phyloP scores from a whole-genome alignment of 1,284 basidiomycete genomes.

The Exsudoporus floridanus region DNA sequence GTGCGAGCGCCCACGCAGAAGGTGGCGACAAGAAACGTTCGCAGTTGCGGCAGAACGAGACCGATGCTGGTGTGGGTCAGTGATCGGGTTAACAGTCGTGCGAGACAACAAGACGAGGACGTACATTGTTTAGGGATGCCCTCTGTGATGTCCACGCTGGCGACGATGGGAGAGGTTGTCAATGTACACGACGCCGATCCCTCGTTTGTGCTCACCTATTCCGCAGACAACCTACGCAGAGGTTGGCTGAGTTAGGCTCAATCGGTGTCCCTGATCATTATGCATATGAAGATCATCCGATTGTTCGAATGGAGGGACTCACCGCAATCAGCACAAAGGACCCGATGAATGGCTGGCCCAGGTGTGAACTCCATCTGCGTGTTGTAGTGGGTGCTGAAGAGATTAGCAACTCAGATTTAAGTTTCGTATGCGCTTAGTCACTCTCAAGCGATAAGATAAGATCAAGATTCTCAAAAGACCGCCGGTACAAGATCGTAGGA shows the following conservation, averaged over 20 bases:
- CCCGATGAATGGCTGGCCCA: constrained; percentile 68
- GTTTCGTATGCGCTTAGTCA: constrained; percentile 24
- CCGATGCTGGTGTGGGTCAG: constrained; percentile 56
- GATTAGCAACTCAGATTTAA: not conserved
- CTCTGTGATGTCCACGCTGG: constrained; percentile 93
- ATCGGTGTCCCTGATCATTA: constrained; percentile 77
- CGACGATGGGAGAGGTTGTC: not conserved
- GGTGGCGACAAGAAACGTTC: constrained; percentile 96
- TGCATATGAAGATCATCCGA: constrained; percentile 5
- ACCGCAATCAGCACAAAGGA: constrained; percentile 84
- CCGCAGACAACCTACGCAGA: constrained; percentile 89
- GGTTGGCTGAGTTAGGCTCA: constrained; percentile 92
- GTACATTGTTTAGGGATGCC: constrained; percentile 95
- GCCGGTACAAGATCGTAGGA: not conserved
- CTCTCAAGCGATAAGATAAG: constrained; percentile 13
- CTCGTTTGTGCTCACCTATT: constrained; percentile 61
- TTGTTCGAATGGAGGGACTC: constrained; percentile 26
- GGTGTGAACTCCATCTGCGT: constrained; percentile 70
- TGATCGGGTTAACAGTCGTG: not conserved
- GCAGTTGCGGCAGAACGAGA: constrained; percentile 95
- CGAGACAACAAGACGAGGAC: constrained; percentile 12
- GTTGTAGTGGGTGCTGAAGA: not conserved
- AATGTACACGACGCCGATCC: not conserved
- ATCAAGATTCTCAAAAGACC: not conserved
- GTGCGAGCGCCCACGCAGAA: constrained; percentile 80